Conservation (phyloP, 805 yeast species). For the Sungouiozyma intestinalis region DNA sequence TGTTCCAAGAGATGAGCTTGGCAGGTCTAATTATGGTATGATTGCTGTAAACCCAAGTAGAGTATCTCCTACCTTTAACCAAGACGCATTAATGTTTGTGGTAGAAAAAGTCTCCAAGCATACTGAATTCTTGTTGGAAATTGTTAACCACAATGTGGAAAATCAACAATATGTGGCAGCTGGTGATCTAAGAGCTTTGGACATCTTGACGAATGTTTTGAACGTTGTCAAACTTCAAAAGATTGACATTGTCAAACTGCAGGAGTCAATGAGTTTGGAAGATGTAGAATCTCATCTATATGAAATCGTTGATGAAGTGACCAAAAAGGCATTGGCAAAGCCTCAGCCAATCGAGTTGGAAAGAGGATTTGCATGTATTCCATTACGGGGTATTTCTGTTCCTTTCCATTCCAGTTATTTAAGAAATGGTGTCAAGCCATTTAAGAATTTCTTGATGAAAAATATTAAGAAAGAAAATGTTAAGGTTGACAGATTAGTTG, state of each 20-base stretch:
- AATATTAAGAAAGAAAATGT: slow-evolving; percentile 92
- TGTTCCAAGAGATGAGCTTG: slow-evolving; percentile 90
- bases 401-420: slow-evolving; percentile 99
- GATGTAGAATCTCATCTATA: slow-evolving; percentile 79
- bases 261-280: slow-evolving; percentile 71
- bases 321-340: slow-evolving; percentile 72
- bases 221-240: slow-evolving; percentile 90
- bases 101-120: slow-evolving; percentile 75
- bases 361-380: slow-evolving; percentile 97
- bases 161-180: slow-evolving; percentile 98
- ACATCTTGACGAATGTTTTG: slow-evolving; percentile 83
- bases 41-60: slow-evolving; percentile 96
- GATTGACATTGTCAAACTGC: slow-evolving; percentile 82
- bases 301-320: slow-evolving; percentile 79
- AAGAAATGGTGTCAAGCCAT: slow-evolving; percentile 97
- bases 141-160: slow-evolving; percentile 96
- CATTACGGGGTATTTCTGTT: slow-evolving; percentile 97
- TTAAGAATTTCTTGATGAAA: slow-evolving; percentile 94
- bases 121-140: slow-evolving; percentile 92
- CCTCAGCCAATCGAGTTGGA: slow-evolving; percentile 95
- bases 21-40: slow-evolving; percentile 99
- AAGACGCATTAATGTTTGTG: slow-evolving; percentile 88
- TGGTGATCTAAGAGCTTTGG: slow-evolving; percentile 94
- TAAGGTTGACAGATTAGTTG: slow-evolving; percentile 85
- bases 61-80: slow-evolving; percentile 77